Conservation (phyloP, 2,329 filamentous ascomycete genomes). For the Raffaelea ambrosiae region DNA sequence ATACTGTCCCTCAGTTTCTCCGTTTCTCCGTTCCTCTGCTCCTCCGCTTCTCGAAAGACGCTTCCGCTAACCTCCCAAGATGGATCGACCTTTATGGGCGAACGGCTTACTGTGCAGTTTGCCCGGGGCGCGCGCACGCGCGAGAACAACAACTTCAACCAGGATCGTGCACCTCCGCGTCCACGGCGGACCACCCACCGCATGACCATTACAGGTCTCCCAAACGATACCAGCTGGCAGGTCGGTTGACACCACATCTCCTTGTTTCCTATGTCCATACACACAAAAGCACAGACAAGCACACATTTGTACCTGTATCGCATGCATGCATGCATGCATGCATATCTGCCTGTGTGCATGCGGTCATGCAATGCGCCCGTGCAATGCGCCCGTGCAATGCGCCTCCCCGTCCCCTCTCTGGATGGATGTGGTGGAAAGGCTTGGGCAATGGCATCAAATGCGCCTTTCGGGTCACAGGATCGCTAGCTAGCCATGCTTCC, state of each 20-base stretch:
- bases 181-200: constrained; percentile 90
- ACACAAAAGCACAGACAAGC: too few species aligned
- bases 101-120: constrained; percentile 96
- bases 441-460: background rate
- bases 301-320: too few species aligned
- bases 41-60: constrained; percentile 7
- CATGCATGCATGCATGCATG: constrained; percentile 2
- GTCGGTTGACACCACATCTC: constrained; percentile 54
- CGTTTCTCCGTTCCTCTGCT: constrained; percentile 15
- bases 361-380: too few species aligned
- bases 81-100: constrained; percentile 96
- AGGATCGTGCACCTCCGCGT: constrained; percentile 56
- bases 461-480: background rate
- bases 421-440: constrained; percentile 6
- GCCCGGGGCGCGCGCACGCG: constrained; percentile 70
- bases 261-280: constrained; percentile 37
- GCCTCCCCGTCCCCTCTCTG: too few species aligned
- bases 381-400: too few species aligned
- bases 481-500: too few species aligned
- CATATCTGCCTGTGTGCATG: constrained; percentile 3
- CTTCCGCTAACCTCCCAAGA: constrained; percentile 50
- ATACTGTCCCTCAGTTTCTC: background rate
- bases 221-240: constrained; percentile 99
- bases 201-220: constrained; percentile 96
- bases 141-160: constrained; percentile 33